Evolutionary conservation across 129 eudicot genomes (phyloP), one percentile per base, ranked within the genome.

Genomic region (Centella asiatica): DNA sequence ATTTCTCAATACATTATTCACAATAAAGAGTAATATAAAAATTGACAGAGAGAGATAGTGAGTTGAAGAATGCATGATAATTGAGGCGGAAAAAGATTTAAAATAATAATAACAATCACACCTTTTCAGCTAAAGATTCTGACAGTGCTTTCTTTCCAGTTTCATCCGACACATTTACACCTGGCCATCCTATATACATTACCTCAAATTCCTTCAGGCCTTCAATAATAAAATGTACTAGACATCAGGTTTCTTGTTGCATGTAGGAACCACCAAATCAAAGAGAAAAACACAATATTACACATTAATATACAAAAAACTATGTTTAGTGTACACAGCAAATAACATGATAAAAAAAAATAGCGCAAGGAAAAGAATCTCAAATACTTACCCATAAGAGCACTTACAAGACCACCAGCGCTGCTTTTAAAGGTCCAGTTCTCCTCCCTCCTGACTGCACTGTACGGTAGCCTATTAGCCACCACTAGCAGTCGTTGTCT

Each of bases 141-240:
- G 97, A 83, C 29, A 90, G 87, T 47, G 95, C 73, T 72, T 73
- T 73, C 67, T 90, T 87, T 48, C 97, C 97, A 55, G 80, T 76
- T 78, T 90, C 89, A 74, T 90, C 97, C 1, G 97, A 94, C 77
- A 86, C 94, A 69, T 90, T 86, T 22, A 86, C 97, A 37, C 97
- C 97, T 8, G 97, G 95, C 97, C 97, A 90, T 36, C 97, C 97
- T 63, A 90, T 90, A 95, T 94, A 90, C 70, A 79, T 83, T 6
- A 94, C 95, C 78, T 86, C 97, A 62, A 90, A 80, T 69, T 90
- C 97, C 87, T 86, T 90, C 60, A 90, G 95, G 28, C 97, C 97
- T 90, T 76, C 57, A 72, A 59, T n/a, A 68, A 53, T 52, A 63
- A 2, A 19, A 58, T 56, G 44, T 17, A 60, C 25, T 39, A 34